Percentiles rank a stretch among this genome's conserved stretches.
These are phyloP conservation scores for Colletotrichum liriopes DNA, from an alignment of 2,329 filamentous ascomycete species.

Conservation along the genomic window DNA sequence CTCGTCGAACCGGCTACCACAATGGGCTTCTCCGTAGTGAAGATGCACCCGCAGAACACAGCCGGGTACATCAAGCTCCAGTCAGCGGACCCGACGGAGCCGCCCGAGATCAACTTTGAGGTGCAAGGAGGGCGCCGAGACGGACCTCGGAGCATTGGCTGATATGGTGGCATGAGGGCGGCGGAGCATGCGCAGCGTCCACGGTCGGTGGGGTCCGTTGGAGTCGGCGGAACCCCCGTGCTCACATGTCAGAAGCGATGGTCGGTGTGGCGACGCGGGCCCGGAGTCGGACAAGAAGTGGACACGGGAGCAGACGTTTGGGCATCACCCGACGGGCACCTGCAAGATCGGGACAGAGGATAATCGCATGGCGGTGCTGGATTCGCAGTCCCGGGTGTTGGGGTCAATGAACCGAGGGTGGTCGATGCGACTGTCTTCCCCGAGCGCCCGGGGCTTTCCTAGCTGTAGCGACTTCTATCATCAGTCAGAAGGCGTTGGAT, in stretches of 20 bases:
- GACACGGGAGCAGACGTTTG: constrained; percentile 61
- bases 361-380: constrained; percentile 66
- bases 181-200: constrained; percentile 11
- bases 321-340: constrained; percentile 71
- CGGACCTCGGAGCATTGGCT: constrained; percentile 55
- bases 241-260: constrained; percentile 39
- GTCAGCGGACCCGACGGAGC: constrained; percentile 74
- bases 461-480: constrained; percentile 62
- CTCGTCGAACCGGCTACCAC: constrained; percentile 10
- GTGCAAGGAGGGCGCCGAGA: constrained; percentile 64
- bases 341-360: constrained; percentile 70
- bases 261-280: constrained; percentile 47
- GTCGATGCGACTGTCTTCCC: constrained; percentile 74
- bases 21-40: constrained; percentile 25
- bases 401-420: constrained; percentile 69
- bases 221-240: constrained; percentile 46
- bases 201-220: constrained; percentile 41
- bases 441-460: constrained; percentile 61
- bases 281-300: constrained; percentile 60
- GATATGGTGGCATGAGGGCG: constrained; percentile 51
- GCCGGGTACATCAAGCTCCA: constrained; percentile 73
- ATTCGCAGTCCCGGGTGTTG: constrained; percentile 70
- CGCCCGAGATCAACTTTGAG: constrained; percentile 75
- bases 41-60: constrained; percentile 64
- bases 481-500: constrained; percentile 69